Evolutionary conservation across 768 basidiomycete species (phyloP).

Genomic region (Leccinellum albellum): DNA sequence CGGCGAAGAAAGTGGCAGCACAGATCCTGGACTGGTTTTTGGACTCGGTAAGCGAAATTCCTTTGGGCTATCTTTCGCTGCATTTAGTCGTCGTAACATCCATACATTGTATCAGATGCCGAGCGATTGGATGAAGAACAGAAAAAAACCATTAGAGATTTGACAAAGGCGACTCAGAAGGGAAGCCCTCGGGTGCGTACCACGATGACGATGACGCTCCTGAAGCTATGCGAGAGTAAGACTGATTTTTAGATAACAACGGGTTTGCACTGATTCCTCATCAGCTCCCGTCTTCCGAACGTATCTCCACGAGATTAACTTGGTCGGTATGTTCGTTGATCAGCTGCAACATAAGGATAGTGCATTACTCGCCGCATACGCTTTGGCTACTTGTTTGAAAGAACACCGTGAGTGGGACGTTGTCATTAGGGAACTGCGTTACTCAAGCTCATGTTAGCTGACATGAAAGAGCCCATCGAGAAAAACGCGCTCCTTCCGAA

Average conservation of each 20-base stretch:
- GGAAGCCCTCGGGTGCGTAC: conserved; percentile 15
- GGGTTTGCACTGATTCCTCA: too few relatives aligned
- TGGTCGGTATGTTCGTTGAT: conserved; percentile 11
- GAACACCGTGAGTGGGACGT: conserved; percentile 6
- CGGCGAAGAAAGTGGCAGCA: not conserved
- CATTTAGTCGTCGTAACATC: not conserved
- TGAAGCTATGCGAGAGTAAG: conserved; percentile 22
- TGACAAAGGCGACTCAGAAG: conserved; percentile 2
- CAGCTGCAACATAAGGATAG: conserved; percentile 14
- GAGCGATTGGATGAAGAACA: not conserved
- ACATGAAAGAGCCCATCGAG: conserved; percentile 10
- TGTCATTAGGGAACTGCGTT: not conserved
- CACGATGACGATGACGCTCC: conserved; percentile 20
- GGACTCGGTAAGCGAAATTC: conserved; percentile 13
- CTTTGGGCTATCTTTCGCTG: not conserved
- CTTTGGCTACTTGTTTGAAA: conserved; percentile 15
- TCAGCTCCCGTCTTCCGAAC: conserved; percentile 3
- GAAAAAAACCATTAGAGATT: conserved; percentile 7
- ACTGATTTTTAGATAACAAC: too few relatives aligned
- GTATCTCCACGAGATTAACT: conserved; percentile 4
- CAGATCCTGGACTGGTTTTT: conserved; percentile 8
- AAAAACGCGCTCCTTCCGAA: not conserved
- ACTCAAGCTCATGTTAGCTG: conserved; percentile 3
- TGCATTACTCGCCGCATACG: conserved; percentile 21
- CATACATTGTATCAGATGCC: conserved; percentile 4